Base-by-base conservation (phyloP, 1,139 yeast species). In the Spencermartinsiella ligniputridi region DNA sequence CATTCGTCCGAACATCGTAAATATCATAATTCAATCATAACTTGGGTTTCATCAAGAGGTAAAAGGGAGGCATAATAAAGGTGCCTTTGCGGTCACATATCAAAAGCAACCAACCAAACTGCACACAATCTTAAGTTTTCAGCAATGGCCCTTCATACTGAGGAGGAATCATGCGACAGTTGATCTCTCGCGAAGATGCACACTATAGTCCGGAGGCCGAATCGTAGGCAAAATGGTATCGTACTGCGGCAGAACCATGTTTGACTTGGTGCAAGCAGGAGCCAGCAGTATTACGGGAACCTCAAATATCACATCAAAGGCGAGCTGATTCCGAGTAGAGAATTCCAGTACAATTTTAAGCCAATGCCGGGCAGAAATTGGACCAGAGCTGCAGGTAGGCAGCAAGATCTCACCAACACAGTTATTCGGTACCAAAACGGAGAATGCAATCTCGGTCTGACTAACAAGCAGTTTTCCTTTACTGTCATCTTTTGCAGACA, bases 231-330 rank as follows among this genome's bases (percentile, higher is more conserved):
- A 4, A 6, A 27, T 15, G n/a, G 32, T n/a, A 27, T 27, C 15
- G 32, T 27, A 27, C n/a, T n/a, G 15, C n/a, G 32, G 32, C n/a
- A 27, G n/a, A 27, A 27, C 15, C 32, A 27, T 27, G 32, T 27
- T 27, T 6, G 32, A 27, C 15, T 15, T 27, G 5, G 32, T 27
- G n/a, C 32, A 27, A n/a, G 8, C 32, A 15, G 32, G 15, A 9
- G 32, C 32, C 15, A 27, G 32, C 15, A 27, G 32, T n/a, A 9
- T 9, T 9, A 27, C n/a, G n/a, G 32, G 32, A 27, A 27, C 32
- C n/a, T 27, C 32, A n/a, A 27, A 27, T 9, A 27, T 27, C 8
- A 27, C 32, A 27, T 27, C 32, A 27, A 27, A 27, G 5, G 8
- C n/a, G 15, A 9, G 15, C 15, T 27, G 32, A 8, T 15, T 15